Evolutionary conservation across 2,329 filamentous ascomycete genomes (phyloP).

Genomic region (Fusarium hainanense): DNA sequence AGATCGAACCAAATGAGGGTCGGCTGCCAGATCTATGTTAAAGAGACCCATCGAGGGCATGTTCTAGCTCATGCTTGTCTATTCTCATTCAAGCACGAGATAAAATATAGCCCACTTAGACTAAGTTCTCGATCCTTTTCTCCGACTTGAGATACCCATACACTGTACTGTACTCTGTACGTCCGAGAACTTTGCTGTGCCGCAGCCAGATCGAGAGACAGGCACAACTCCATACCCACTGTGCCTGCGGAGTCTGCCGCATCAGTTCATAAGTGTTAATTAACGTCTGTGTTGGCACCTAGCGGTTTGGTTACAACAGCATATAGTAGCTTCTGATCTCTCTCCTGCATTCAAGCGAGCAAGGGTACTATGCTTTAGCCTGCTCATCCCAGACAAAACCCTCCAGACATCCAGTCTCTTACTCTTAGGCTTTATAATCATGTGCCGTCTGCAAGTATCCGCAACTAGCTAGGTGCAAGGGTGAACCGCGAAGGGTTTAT

Average conservation of each 20-base stretch:
- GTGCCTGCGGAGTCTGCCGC: neutral
- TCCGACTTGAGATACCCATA: conserved; percentile 14
- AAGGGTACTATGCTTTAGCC: neutral
- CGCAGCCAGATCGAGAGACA: conserved; percentile 1
- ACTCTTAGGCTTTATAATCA: neutral
- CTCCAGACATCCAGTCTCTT: neutral
- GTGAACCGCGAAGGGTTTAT: neutral
- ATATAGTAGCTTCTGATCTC: neutral
- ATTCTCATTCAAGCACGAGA: conserved; percentile 1
- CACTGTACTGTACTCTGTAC: neutral
- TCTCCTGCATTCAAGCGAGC: neutral
- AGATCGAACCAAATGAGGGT: neutral
- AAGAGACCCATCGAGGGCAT: neutral
- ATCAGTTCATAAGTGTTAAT: conserved; percentile 4
- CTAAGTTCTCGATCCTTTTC: conserved; percentile 17
- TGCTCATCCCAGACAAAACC: neutral
- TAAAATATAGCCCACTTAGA: conserved; percentile 5
- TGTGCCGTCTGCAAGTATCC: conserved; percentile 21
- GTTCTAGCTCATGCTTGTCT: neutral
- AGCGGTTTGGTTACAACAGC: neutral
- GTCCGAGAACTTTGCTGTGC: neutral
- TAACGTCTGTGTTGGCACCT: neutral
- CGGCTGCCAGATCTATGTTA: neutral
- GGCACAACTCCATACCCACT: neutral
- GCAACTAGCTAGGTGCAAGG: neutral